Evolutionary conservation across 1,139 yeast species (phyloP), one percentile per base, ranked within the genome.

Genomic region (Lodderomyces margitis): DNA sequence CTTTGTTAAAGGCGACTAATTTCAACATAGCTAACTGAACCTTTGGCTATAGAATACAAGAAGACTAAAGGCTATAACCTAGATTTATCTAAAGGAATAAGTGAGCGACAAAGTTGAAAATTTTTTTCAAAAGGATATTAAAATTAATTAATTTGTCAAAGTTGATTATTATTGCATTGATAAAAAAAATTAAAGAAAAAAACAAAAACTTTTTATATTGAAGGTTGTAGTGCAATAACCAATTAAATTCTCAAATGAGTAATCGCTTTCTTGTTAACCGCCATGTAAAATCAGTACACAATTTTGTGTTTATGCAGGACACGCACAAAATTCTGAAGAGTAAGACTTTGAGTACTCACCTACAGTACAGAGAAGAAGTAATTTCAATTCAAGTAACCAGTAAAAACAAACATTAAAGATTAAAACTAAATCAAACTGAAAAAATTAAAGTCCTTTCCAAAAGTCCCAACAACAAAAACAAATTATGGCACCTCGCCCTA

Each of bases 231-330:
- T 28, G 32, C 16, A 15, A 7, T 4, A 8, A 28, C 32, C 32
- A 28, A 28, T 15, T 8, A 6, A 8, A 15, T 20, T 35, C 30
- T 24, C 14, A 35, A 35, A 35, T 35, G 37, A 35, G 37, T 35
- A 35, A 64, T 28, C 16, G 20, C 5, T 5, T 28, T 15, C 8
- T 6, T 3, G 9, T 28, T 28, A 28, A 28, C 70, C 74, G 74
- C 74, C 73, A 70, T 68, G 49, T 54, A 49, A 59, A 60, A 68
- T 68, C 74, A 57, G 64, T 45, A 41, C 10, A 12, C 34, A 7
- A 16, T 9, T 23, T 4, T 8, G 25, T 25, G 4, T 25, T 12
- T 25, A 25, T 25, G 9, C 30, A 25, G 30, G 30, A 25, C 5
- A 24, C 8, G n/a, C 30, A 25, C 30, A 25, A 25, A 25, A 25